Evolutionary conservation across 495 filamentous ascomycete species (phyloP).

Genomic region (Aspergillus cavernicola): DNA sequence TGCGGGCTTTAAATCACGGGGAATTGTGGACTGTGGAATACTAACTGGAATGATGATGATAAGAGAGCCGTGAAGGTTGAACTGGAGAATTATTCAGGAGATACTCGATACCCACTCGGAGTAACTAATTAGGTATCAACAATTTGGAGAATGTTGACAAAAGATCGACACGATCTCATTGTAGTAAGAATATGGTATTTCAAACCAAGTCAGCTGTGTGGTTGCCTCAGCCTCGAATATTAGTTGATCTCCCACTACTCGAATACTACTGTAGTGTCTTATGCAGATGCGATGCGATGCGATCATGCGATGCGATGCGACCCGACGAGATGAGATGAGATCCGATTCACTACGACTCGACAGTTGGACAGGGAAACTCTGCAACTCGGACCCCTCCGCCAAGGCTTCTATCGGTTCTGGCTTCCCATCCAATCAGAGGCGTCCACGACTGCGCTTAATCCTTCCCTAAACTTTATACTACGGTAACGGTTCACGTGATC

Average conservation of each 20-base stretch:
- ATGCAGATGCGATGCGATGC: conserved; percentile 3
- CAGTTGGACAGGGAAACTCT: background rate
- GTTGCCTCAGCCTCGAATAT: too few species aligned
- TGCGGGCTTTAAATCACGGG: background rate
- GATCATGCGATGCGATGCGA: conserved; percentile 17
- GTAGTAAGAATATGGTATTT: too few species aligned
- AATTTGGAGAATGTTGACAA: too few species aligned
- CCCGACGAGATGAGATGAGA: conserved; percentile 2
- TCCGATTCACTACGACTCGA: background rate
- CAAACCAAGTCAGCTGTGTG: too few species aligned
- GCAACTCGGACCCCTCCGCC: background rate
- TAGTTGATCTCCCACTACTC: too few species aligned
- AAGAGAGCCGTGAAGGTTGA: background rate
- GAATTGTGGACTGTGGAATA: background rate
- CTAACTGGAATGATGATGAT: background rate
- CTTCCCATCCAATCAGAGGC: background rate
- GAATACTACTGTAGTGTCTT: background rate
- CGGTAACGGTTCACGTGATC: too few species aligned
- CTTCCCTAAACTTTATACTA: background rate
- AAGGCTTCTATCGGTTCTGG: background rate
- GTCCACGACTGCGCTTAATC: background rate
- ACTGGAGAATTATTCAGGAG: too few species aligned
- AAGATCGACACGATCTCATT: too few species aligned
- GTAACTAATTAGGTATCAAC: too few species aligned
- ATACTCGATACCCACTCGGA: too few species aligned